Evolutionary conservation across 805 yeast species (phyloP), one percentile per base, ranked within the genome.

Genomic region (Maudiozyma barnettii): DNA sequence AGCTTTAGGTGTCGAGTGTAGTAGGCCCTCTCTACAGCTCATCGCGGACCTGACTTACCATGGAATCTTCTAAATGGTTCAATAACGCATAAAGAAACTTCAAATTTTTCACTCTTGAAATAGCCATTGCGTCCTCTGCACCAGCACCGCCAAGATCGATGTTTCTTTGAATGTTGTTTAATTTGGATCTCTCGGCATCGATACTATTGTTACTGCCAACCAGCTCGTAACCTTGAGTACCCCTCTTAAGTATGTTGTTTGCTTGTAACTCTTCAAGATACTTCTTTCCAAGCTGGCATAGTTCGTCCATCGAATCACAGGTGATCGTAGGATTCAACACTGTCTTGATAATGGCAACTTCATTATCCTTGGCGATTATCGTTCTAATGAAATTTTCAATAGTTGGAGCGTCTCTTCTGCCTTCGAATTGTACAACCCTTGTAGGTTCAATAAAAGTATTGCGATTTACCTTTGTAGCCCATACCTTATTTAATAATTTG

Each of bases 401-500:
- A 16, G 73, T 64, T 9, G 71, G 69, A 12, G 72, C 56, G 48
- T 74, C 74, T 48, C 84, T 67, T 23, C 64, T 64, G 1, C 88
- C 84, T 35, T 70, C 69, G 51, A 71, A 84, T 47, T 74, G 80
- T 30, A 75, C 60, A n/a, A 84, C 78, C 36, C 74, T 65, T 18
- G 68, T 62, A 2, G 57, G 39, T 30, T 55, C 59, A 49, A 62
- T 18, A 26, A 49, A 47, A 58, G 59, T 54, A 18, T 47, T 47
- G 10, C 64, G 58, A 23, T 37, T 29, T 6, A 12, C 18, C 26
- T 53, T 47, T 19, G 41, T 45, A 37, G 3, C 6, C 29, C 31
- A 29, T 21, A 51, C 18, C 39, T 45, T 29, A 41, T 35, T 35
- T 29, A 38, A 39, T 6, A 51, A 18, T 45, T 45, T 51, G 14